phyloP scores from a whole-genome alignment of 306 rosid genomes.

The Citrullus amarus region DNA sequence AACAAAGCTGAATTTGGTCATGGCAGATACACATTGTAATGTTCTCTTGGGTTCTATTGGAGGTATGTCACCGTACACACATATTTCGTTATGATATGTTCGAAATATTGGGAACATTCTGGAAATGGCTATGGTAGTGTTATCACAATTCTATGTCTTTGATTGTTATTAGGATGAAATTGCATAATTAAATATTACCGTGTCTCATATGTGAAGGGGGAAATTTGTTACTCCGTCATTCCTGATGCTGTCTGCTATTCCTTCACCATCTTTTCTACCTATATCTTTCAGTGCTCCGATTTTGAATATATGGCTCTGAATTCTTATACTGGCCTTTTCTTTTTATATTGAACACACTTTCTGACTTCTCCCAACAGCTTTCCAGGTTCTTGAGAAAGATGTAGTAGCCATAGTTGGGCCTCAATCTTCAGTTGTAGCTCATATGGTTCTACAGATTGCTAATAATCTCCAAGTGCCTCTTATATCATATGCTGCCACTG shows the following conservation, averaged over 20 bases:
- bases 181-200: background rate
- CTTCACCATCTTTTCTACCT: background rate
- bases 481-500: conserved; percentile 82
- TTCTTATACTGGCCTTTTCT: background rate
- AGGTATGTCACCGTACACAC: conserved; percentile 30
- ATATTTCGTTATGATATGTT: background rate
- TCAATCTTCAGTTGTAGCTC: conserved; percentile 75
- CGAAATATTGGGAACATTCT: background rate
- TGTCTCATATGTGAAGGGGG: background rate
- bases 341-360: background rate
- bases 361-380: conserved; percentile 34
- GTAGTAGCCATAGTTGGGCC: conserved; percentile 75
- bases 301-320: background rate
- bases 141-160: background rate
- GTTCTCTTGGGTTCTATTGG: conserved; percentile 70
- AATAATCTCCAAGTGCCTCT: conserved; percentile 82
- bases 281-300: background rate
- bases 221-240: background rate
- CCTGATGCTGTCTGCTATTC: background rate
- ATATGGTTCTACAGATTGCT: conserved; percentile 62
- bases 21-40: conserved; percentile 45
- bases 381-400: conserved; percentile 61
- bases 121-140: background rate
- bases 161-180: background rate
- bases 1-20: conserved; percentile 34